Percentiles rank a stretch among this genome's conserved stretches.
phyloP scores from a whole-genome alignment of 768 basidiomycete species.

The Auricularia auricula-judae region DNA sequence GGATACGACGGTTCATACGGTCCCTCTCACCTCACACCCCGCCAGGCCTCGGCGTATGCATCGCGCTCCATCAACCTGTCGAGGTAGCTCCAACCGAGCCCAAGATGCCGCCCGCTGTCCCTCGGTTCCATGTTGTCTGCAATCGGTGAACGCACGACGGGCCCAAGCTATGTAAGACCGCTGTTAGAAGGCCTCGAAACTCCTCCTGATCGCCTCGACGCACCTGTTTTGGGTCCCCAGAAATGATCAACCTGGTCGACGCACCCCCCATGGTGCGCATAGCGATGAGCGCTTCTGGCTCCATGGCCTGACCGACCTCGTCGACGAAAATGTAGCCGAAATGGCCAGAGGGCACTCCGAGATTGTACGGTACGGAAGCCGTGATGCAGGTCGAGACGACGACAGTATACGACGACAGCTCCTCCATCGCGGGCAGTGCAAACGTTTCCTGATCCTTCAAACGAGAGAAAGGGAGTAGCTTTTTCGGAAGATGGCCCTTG shows the following conservation, averaged over 20 bases:
- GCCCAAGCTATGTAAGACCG: slow-evolving; percentile 15
- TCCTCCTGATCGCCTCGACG: no score
- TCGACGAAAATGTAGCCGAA: slow-evolving; percentile 54
- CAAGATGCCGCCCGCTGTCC: slow-evolving; percentile 8
- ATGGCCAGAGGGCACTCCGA: slow-evolving; percentile 42
- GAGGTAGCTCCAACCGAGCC: slow-evolving; percentile 24
- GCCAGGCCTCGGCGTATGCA: slow-evolving; percentile 16
- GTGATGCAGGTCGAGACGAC: slow-evolving; percentile 50
- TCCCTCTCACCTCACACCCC: slow-evolving; percentile 21
- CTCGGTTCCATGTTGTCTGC: slow-evolving; percentile 8
- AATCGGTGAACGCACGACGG: slow-evolving; percentile 22
- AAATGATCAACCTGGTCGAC: slow-evolving; percentile 25
- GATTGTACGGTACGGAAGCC: slow-evolving; percentile 33
- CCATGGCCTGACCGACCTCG: slow-evolving; percentile 54
- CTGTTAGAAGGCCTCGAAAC: no score
- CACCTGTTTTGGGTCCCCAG: slow-evolving; percentile 25
- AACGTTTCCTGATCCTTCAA: slow-evolving; percentile 30
- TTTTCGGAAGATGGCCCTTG: slow-evolving; percentile 24
- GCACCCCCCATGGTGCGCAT: slow-evolving; percentile 21
- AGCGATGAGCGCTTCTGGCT: slow-evolving; percentile 45
- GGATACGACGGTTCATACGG: background rate
- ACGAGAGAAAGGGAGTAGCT: slow-evolving; percentile 27
- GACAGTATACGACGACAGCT: slow-evolving; percentile 34
- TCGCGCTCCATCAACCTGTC: slow-evolving; percentile 23
- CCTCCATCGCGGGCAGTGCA: slow-evolving; percentile 31